These are phyloP conservation scores for Hanseniaspora jakobsenii DNA, from an alignment of 805 yeast species.

Conservation along the genomic window DNA sequence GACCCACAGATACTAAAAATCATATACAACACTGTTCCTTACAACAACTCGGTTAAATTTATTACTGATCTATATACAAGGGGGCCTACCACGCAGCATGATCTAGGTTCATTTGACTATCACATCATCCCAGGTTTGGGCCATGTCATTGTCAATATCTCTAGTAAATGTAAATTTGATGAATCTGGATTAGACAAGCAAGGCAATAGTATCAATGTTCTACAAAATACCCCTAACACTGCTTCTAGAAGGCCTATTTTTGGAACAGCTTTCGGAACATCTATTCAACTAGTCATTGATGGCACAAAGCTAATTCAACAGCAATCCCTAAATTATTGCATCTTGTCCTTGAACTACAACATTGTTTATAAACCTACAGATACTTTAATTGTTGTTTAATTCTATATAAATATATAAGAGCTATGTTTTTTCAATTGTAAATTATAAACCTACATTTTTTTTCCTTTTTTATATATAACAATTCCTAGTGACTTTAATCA, in stretches of 20 bases:
- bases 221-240: constrained; percentile 16
- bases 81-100: constrained; percentile 43
- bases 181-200: constrained; percentile 60
- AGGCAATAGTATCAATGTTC: constrained; percentile 43
- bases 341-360: constrained; percentile 54
- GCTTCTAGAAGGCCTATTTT: constrained; percentile 39
- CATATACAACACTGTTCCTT: constrained; percentile 26
- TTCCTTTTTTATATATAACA: too few species aligned
- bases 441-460: too few species aligned
- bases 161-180: constrained; percentile 58
- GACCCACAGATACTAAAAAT: constrained; percentile 21
- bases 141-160: constrained; percentile 38
- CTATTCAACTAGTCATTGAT: constrained; percentile 37
- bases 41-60: constrained; percentile 22
- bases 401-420: not conserved
- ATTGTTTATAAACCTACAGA: constrained; percentile 52
- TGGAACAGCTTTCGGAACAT: constrained; percentile 64
- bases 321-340: constrained; percentile 29
- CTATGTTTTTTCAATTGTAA: too few species aligned
- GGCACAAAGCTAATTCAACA: constrained; percentile 40
- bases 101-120: constrained; percentile 49
- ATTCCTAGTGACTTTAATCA: too few species aligned
- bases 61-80: constrained; percentile 27
- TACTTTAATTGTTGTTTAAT: constrained; percentile 25
- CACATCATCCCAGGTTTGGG: constrained; percentile 60